Base-by-base conservation (phyloP, 176 grass and related monocot genomes). In the Triticum dicoccoides region DNA sequence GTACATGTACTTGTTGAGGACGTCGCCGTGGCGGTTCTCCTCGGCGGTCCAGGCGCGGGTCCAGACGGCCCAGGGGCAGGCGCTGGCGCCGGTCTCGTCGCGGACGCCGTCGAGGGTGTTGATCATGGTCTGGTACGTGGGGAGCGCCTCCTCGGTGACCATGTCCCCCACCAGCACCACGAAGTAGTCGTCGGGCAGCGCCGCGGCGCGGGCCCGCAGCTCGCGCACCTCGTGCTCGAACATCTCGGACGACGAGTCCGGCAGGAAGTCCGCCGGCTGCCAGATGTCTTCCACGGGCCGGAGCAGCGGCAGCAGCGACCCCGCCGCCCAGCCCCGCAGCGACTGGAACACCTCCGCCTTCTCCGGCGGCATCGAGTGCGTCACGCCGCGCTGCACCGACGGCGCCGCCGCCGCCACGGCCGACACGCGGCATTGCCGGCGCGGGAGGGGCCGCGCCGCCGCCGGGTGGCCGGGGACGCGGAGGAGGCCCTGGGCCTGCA, bases 61-160 rank as follows among this genome's bases (percentile, higher is more conserved):
- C 97, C 94, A 98, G 45, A 98, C 77, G 1, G 97, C 94, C 97
- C 97, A 98, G 9, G 94, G 97, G 88, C 80, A 88, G 0, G 69
- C 73, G 85, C 97, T 98, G 69, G 97, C 94, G 42, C 97, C 97
- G 8, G 97, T 98, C 87, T 98, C 97, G n/a, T 98, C 94, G 41
- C 86, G 89, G 15, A 98, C 92, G 34, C 92, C 97, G 78, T 98
- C 94, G 6, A 98, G 84, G 10, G 94, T 98, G 92, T 96, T 98
- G 85, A 98, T 96, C 97, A 98, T 98, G 75, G 94, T 98, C 87
- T 98, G 97, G 86, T 98, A 98, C 68, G 94, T 98, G 23, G 97
- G 97, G 25, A 96, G 77, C 73, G 94, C 97, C 94, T 98, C 97
- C 88, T 98, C 97, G 25, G 97, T 96, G 27, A 98, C 49, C 97